These are phyloP conservation scores for Testicularia cyperi DNA, from an alignment of 1,284 basidiomycete genomes.

Conservation along the genomic window DNA sequence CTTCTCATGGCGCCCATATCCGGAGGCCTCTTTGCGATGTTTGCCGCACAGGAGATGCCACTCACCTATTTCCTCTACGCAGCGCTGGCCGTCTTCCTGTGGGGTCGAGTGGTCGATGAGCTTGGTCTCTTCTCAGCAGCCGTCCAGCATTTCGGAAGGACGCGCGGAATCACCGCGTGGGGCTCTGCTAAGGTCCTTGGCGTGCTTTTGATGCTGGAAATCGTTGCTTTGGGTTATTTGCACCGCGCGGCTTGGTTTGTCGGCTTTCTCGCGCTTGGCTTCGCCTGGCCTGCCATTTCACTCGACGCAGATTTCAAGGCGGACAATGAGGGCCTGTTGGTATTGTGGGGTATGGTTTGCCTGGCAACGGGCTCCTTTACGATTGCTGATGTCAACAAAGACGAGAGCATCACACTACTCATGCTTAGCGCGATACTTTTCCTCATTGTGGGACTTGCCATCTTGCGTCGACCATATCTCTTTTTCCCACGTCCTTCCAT, in stretches of 20 bases:
- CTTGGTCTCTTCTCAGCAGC: constrained; percentile 16
- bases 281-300: constrained; percentile 65
- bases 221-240: constrained; percentile 70
- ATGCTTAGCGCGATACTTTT: constrained; percentile 34
- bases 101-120: constrained; percentile 46
- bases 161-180: not conserved
- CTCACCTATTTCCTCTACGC: constrained; percentile 77
- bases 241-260: constrained; percentile 72
- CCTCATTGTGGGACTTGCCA: constrained; percentile 10
- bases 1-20: constrained; percentile 13
- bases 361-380: constrained; percentile 70
- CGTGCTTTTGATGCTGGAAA: constrained; percentile 60
- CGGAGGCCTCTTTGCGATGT: constrained; percentile 61
- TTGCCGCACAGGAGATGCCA: constrained; percentile 70
- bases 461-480: constrained; percentile 7
- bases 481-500: constrained; percentile 15
- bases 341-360: constrained; percentile 67
- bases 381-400: constrained; percentile 72
- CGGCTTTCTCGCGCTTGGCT: constrained; percentile 69
- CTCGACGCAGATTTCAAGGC: constrained; percentile 35
- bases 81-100: constrained; percentile 75
- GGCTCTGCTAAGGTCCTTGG: constrained; percentile 1
- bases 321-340: constrained; percentile 55
- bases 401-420: constrained; percentile 64
- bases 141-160: not conserved